These are phyloP conservation scores for Candida ovalis DNA, from an alignment of 805 yeast species.

Conservation along the genomic window DNA sequence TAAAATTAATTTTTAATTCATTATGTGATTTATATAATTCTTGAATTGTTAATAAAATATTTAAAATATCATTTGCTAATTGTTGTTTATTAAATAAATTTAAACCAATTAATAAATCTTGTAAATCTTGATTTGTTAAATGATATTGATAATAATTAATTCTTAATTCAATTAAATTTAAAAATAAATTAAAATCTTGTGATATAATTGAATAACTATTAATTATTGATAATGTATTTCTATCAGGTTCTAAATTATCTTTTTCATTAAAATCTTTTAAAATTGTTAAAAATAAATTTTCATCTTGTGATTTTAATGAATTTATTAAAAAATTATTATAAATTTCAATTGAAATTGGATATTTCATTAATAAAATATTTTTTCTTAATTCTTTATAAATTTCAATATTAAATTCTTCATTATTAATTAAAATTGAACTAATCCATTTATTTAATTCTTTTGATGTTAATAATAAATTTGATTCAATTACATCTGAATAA, in stretches of 20 bases:
- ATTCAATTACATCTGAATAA: constrained; percentile 17
- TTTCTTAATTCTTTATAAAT: constrained; percentile 8
- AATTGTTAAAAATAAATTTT: constrained; percentile 14
- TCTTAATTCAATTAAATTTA: constrained; percentile 22
- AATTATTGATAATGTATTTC: constrained; percentile 16
- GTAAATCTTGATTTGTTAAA: constrained; percentile 13
- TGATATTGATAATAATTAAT: constrained; percentile 10
- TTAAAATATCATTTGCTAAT: constrained; percentile 20
- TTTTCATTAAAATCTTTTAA: constrained; percentile 11
- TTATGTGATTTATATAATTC: constrained; percentile 13
- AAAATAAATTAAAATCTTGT: constrained; percentile 13
- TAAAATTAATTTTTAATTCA: constrained; percentile 2
- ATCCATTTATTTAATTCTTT: constrained; percentile 17
- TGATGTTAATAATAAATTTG: constrained; percentile 18
- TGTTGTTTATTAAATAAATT: constrained; percentile 10
- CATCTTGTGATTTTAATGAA: constrained; percentile 12
- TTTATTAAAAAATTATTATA: constrained; percentile 18
- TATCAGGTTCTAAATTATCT: constrained; percentile 15
- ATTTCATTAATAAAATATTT: constrained; percentile 12
- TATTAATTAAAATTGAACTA: constrained; percentile 7
- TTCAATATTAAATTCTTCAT: constrained; percentile 9
- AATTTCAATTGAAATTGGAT: constrained; percentile 10
- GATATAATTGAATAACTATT: constrained; percentile 10
- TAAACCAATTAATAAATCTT: constrained; percentile 13
- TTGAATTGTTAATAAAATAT: constrained; percentile 14